These are phyloP conservation scores for Fusarium guadeloupense DNA, from an alignment of 2,329 filamentous ascomycete species.

Conservation along the genomic window DNA sequence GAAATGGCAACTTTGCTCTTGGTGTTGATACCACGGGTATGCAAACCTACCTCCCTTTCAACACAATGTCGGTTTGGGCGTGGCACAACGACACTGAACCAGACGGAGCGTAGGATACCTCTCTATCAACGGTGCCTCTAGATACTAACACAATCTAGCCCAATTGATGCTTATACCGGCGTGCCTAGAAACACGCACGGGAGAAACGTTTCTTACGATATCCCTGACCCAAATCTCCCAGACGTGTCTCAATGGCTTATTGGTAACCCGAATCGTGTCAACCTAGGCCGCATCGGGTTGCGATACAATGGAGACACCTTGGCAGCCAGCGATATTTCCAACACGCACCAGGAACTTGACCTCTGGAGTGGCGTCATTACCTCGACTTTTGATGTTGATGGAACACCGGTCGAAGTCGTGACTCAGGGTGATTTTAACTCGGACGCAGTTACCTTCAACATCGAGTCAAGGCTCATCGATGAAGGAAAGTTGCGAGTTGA, in stretches of 20 bases:
- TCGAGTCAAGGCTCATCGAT: slow-evolving; percentile 49
- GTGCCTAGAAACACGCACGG: slow-evolving; percentile 48
- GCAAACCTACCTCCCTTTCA: slow-evolving; percentile 55
- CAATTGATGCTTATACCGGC: slow-evolving; percentile 46
- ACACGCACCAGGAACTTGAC: slow-evolving; percentile 44
- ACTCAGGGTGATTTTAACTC: slow-evolving; percentile 52
- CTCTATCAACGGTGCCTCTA: accelerated
- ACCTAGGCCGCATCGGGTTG: slow-evolving; percentile 55
- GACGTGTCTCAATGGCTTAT: slow-evolving; percentile 61
- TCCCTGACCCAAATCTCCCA: slow-evolving; percentile 49
- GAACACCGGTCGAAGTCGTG: slow-evolving; percentile 45
- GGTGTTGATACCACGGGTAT: slow-evolving; percentile 58
- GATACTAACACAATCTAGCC: background rate
- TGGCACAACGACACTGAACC: slow-evolving; percentile 61
- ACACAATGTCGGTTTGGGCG: slow-evolving; percentile 59
- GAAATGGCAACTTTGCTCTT: slow-evolving; percentile 61
- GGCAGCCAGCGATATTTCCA: slow-evolving; percentile 39
- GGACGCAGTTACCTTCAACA: slow-evolving; percentile 50
- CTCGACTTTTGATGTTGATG: slow-evolving; percentile 49
- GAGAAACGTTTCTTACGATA: slow-evolving; percentile 51
- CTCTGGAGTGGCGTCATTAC: slow-evolving; percentile 44
- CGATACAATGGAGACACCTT: slow-evolving; percentile 48
- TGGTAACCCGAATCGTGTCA: slow-evolving; percentile 57
- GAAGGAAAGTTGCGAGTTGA: slow-evolving; percentile 49
- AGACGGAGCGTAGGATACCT: slow-evolving; percentile 39